phyloP scores from a whole-genome alignment of 495 filamentous ascomycete species.

The Talaromyces proteolyticus region DNA sequence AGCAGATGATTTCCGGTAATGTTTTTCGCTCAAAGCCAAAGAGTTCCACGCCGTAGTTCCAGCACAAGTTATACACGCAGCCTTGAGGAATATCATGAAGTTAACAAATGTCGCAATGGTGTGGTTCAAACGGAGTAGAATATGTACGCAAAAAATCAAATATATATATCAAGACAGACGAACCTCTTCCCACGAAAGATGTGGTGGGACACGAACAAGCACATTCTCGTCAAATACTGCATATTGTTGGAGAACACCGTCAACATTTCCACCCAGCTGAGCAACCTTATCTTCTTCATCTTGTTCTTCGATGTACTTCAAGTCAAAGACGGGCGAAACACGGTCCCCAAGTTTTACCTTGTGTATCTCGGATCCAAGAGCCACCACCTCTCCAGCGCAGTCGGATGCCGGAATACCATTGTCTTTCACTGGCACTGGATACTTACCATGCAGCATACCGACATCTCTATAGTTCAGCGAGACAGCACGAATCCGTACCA shows the following conservation, averaged over 20 bases:
- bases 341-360: constrained; percentile 23
- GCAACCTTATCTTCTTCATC: not conserved
- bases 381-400: constrained; percentile 15
- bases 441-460: constrained; percentile 25
- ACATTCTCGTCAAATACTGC: constrained; percentile 18
- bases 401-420: constrained; percentile 19
- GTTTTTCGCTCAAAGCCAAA: constrained; percentile 7
- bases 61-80: constrained; percentile 16
- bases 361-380: constrained; percentile 13
- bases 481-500: constrained; percentile 13
- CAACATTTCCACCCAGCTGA: constrained; percentile 15
- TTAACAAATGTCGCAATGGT: not conserved
- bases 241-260: constrained; percentile 25
- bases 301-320: constrained; percentile 12
- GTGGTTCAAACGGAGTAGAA: not conserved
- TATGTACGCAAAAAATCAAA: not conserved
- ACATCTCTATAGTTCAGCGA: constrained; percentile 21
- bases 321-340: constrained; percentile 12
- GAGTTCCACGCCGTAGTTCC: constrained; percentile 20
- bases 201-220: constrained; percentile 18
- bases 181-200: constrained; percentile 23
- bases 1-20: not conserved
- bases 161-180: not conserved
- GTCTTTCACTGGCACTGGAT: constrained; percentile 13
- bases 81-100: not conserved